These are phyloP conservation scores for Linaria vulgaris DNA, from an alignment of 257 asterid species.

Conservation along the genomic window DNA sequence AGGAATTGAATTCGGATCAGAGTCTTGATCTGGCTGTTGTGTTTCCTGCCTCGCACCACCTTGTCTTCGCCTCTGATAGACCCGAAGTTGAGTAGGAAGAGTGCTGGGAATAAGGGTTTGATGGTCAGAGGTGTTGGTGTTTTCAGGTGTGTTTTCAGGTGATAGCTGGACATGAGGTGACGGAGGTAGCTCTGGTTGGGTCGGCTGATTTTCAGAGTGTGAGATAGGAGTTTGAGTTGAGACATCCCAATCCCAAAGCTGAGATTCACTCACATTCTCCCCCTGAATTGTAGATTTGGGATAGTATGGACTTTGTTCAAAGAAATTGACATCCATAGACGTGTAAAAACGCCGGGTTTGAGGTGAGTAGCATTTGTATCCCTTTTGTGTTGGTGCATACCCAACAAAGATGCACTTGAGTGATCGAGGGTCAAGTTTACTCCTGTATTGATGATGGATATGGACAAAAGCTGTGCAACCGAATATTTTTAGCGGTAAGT, in stretches of 20 bases:
- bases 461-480: background rate
- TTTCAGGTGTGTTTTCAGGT: too few species aligned
- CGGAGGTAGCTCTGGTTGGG: too few species aligned
- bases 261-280: background rate
- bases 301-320: background rate
- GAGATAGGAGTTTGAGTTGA: too few species aligned
- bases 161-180: too few species aligned
- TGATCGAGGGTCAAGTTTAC: background rate
- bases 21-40: background rate
- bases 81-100: too few species aligned
- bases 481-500: background rate
- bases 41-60: too few species aligned
- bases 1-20: too few species aligned
- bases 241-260: background rate
- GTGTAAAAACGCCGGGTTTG: background rate
- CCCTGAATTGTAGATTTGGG: background rate
- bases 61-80: too few species aligned
- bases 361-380: background rate
- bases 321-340: background rate
- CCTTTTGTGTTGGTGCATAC: conserved; percentile 7
- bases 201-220: too few species aligned
- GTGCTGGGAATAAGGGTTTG: too few species aligned
- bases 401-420: background rate
- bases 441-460: background rate
- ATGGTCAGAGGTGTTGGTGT: too few species aligned